Conservation (phyloP, 768 basidiomycete genomes). For the Lyophyllum atratum region DNA sequence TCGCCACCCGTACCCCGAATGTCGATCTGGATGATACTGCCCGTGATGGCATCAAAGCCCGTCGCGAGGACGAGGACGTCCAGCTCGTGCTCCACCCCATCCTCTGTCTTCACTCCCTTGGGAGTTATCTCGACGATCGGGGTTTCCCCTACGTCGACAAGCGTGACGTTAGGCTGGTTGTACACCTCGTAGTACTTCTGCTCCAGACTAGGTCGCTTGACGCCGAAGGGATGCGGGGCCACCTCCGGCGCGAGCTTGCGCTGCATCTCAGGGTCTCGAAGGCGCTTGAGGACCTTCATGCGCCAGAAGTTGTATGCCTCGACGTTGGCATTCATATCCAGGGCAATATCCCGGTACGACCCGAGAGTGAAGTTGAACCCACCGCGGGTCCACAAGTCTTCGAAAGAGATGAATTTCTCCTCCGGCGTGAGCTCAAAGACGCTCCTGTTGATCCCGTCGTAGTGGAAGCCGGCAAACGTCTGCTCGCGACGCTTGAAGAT, state of each 20-base stretch:
- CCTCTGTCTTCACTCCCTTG: slow-evolving; percentile 20
- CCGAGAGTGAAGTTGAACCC: slow-evolving; percentile 24
- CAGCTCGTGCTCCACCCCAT: slow-evolving; percentile 20
- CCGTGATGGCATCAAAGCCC: slow-evolving; percentile 26
- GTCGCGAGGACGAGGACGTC: slow-evolving; percentile 26
- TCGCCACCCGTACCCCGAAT: slow-evolving; percentile 22
- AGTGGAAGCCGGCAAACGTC: slow-evolving; percentile 21
- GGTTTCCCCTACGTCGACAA: slow-evolving; percentile 21
- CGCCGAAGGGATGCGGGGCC: slow-evolving; percentile 25
- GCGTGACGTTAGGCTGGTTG: slow-evolving; percentile 25
- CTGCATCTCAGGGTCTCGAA: slow-evolving; percentile 19
- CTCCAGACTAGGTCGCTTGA: slow-evolving; percentile 23
- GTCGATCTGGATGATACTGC: slow-evolving; percentile 21
- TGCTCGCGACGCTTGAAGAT: slow-evolving; percentile 20
- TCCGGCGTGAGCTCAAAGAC: slow-evolving; percentile 17
- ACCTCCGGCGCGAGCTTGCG: slow-evolving; percentile 24
- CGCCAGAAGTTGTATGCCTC: slow-evolving; percentile 27
- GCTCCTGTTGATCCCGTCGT: slow-evolving; percentile 7
- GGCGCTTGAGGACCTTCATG: slow-evolving; percentile 19
- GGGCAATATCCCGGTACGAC: slow-evolving; percentile 14
- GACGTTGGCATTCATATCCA: slow-evolving; percentile 18
- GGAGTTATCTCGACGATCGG: slow-evolving; percentile 21
- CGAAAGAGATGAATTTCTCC: slow-evolving; percentile 21
- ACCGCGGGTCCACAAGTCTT: slow-evolving; percentile 22
- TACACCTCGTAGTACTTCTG: slow-evolving; percentile 25